phyloP scores from a whole-genome alignment of 1,139 yeast genomes.

The Lodderomyces oxycetoniae region DNA sequence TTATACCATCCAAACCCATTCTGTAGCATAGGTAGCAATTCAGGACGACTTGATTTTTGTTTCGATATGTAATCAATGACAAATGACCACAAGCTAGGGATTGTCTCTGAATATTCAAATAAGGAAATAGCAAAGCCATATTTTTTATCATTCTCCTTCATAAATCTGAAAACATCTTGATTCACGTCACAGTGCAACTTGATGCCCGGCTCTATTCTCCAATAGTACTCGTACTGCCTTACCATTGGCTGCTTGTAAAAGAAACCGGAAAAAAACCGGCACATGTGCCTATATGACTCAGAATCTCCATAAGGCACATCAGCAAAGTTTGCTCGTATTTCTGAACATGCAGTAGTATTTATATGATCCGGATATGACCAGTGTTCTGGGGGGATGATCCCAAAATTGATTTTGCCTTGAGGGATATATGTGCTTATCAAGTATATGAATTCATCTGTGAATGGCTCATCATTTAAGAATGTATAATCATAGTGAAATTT shows the following conservation, averaged over 20 bases:
- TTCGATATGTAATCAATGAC: constrained; percentile 18
- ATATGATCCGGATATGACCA: constrained; percentile 33
- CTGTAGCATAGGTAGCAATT: constrained; percentile 13
- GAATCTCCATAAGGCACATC: constrained; percentile 26
- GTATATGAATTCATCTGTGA: constrained; percentile 23
- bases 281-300: constrained; percentile 36
- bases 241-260: constrained; percentile 31
- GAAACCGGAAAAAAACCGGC: constrained; percentile 33
- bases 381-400: constrained; percentile 24
- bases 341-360: constrained; percentile 19
- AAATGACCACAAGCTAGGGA: constrained; percentile 29
- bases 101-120: constrained; percentile 32
- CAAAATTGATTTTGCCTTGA: constrained; percentile 25
- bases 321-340: constrained; percentile 11
- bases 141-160: constrained; percentile 20
- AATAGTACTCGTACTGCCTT: constrained; percentile 28
- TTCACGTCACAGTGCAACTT: constrained; percentile 26
- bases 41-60: constrained; percentile 13
- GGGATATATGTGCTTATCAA: constrained; percentile 20
- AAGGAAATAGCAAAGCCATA: constrained; percentile 28
- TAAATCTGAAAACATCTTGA: constrained; percentile 26
- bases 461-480: constrained; percentile 32
- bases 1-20: constrained; percentile 24
- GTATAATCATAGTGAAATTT: constrained; percentile 40
- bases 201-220: constrained; percentile 35